Conservation (phyloP, 352 stramenopile species). For the Globisporangium mamillatum region DNA sequence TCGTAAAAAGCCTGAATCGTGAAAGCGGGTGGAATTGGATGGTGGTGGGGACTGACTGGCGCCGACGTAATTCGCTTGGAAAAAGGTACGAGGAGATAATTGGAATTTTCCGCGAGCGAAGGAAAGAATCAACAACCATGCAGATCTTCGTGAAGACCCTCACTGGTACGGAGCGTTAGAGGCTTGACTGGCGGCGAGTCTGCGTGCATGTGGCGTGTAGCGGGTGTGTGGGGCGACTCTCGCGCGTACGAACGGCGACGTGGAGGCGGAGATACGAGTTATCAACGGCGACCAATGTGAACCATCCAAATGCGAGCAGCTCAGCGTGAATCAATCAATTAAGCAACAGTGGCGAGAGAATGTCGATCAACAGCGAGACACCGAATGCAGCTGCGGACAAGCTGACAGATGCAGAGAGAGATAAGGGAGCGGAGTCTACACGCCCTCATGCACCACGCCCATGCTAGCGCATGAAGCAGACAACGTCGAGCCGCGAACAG, state of each 20-base stretch:
- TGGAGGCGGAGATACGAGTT: neutral
- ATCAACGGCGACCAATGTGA: neutral
- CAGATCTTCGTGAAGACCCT: constrained; percentile 59
- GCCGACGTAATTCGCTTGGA: neutral
- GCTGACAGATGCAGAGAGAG: neutral
- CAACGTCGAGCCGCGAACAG: neutral
- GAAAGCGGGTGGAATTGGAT: constrained; percentile 22
- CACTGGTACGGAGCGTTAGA: constrained; percentile 21
- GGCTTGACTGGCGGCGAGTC: neutral
- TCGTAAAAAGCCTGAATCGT: constrained; percentile 11
- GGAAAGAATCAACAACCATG: constrained; percentile 55
- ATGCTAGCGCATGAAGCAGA: neutral
- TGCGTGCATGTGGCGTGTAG: neutral
- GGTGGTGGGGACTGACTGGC: constrained; percentile 29
- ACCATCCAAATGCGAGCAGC: neutral
- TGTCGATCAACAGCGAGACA: neutral
- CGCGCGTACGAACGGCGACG: neutral
- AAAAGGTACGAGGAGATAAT: constrained; percentile 24
- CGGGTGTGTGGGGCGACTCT: neutral
- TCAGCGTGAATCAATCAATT: neutral
- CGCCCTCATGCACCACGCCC: neutral
- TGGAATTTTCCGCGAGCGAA: constrained; percentile 59
- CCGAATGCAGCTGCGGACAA: neutral
- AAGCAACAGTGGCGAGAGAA: constrained; percentile 3
- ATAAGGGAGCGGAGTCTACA: neutral